Conservation (phyloP, 495 filamentous ascomycete genomes). For the Aspergillus nidulans region DNA sequence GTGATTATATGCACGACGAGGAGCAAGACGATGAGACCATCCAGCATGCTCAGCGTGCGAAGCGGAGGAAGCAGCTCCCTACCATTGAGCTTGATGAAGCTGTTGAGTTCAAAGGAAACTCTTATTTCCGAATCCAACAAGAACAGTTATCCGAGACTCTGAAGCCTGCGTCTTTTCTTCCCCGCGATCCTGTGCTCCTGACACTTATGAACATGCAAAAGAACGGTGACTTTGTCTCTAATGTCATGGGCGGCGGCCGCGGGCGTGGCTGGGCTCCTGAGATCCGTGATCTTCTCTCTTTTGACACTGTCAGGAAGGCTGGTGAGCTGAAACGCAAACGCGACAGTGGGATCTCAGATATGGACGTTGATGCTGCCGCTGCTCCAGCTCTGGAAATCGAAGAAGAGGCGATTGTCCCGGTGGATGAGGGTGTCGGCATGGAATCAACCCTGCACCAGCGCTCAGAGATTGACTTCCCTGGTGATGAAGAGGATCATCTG, state of each 20-base stretch:
- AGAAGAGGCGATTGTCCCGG: slow-evolving; percentile 50
- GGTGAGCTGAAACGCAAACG: slow-evolving; percentile 92
- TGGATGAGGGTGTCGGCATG: slow-evolving; percentile 48
- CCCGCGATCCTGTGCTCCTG: slow-evolving; percentile 78
- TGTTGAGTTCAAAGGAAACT: slow-evolving; percentile 51
- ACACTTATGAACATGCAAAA: slow-evolving; percentile 88
- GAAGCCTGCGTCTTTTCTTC: slow-evolving; percentile 70
- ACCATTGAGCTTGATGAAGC: slow-evolving; percentile 60
- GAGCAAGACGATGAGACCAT: slow-evolving; percentile 53
- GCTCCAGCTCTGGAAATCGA: slow-evolving; percentile 67
- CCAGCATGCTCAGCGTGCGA: slow-evolving; percentile 61
- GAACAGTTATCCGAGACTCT: slow-evolving; percentile 75
- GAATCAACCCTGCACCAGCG: slow-evolving; percentile 47
- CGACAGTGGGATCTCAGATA: slow-evolving; percentile 78
- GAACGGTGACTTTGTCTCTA: slow-evolving; percentile 79
- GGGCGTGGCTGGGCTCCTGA: slow-evolving; percentile 85
- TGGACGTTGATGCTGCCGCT: slow-evolving; percentile 62
- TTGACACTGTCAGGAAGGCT: slow-evolving; percentile 70
- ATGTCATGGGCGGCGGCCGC: slow-evolving; percentile 67
- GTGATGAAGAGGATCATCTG: slow-evolving; percentile 48
- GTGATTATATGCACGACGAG: slow-evolving; percentile 47
- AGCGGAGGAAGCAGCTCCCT: slow-evolving; percentile 64
- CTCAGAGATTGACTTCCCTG: slow-evolving; percentile 59
- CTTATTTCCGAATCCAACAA: slow-evolving; percentile 71
- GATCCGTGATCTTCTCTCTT: slow-evolving; percentile 75